phyloP scores from a whole-genome alignment of 1,284 basidiomycete species.

The Entoloma clypeatum region DNA sequence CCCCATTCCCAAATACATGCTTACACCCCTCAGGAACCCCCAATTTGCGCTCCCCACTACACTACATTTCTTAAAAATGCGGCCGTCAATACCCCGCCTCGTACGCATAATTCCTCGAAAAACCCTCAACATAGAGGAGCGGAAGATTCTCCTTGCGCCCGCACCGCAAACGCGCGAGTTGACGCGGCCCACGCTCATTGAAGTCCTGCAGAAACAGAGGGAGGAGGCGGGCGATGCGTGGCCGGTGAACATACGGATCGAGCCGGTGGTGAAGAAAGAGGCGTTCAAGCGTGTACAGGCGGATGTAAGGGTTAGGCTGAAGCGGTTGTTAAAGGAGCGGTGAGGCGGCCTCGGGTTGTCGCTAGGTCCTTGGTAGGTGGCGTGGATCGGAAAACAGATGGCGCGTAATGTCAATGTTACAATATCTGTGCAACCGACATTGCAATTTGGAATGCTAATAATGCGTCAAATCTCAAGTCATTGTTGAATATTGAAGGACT shows the following conservation, averaged over 20 bases:
- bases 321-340: constrained; percentile 38
- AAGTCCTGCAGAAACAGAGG: constrained; percentile 31
- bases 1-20: too few species aligned
- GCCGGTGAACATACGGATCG: constrained; percentile 41
- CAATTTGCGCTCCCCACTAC: too few species aligned
- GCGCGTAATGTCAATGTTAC: too few species aligned
- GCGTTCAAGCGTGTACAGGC: constrained; percentile 33
- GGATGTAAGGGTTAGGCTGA: constrained; percentile 33
- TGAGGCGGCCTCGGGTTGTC: too few species aligned
- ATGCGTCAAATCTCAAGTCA: too few species aligned
- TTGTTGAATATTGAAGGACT: too few species aligned
- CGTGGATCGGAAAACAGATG: too few species aligned
- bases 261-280: constrained; percentile 37
- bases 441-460: too few species aligned
- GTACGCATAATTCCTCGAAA: constrained; percentile 34
- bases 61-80: too few species aligned
- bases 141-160: constrained; percentile 31
- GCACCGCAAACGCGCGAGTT: constrained; percentile 30
- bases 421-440: too few species aligned
- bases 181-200: constrained; percentile 30
- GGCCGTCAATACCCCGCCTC: constrained; percentile 29
- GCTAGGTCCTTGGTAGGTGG: too few species aligned
- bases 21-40: too few species aligned
- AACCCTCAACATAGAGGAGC: constrained; percentile 24
- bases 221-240: constrained; percentile 29